Evolutionary conservation across 805 yeast species (phyloP).

Genomic region (Pichia cephalocereana): DNA sequence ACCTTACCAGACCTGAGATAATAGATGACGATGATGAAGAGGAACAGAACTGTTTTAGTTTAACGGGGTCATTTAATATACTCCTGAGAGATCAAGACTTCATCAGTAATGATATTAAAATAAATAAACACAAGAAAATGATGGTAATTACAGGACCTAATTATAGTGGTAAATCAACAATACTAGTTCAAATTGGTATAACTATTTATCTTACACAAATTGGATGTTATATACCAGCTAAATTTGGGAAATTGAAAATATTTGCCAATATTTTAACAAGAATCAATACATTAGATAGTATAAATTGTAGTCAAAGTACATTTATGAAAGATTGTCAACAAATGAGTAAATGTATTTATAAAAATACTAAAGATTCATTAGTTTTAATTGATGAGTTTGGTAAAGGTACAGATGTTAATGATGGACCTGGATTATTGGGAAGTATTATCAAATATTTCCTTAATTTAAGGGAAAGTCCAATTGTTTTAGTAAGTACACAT

Average conservation of each 20-base stretch:
- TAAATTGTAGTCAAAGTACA: slow-evolving; percentile 35
- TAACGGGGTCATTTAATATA: slow-evolving; percentile 38
- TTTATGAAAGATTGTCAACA: slow-evolving; percentile 41
- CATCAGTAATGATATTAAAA: slow-evolving; percentile 31
- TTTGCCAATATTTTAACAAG: slow-evolving; percentile 35
- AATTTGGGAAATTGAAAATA: slow-evolving; percentile 34
- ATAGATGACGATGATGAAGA: slow-evolving; percentile 13
- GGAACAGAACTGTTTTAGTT: slow-evolving; percentile 8
- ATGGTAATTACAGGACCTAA: slow-evolving; percentile 42
- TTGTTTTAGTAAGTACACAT: slow-evolving; percentile 32
- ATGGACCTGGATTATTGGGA: slow-evolving; percentile 38
- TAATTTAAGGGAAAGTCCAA: slow-evolving; percentile 12
- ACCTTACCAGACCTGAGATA: slow-evolving; percentile 28
- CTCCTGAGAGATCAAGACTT: slow-evolving; percentile 18
- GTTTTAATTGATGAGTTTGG: slow-evolving; percentile 47
- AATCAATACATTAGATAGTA: slow-evolving; percentile 32
- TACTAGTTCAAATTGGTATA: slow-evolving; percentile 38
- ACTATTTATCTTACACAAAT: slow-evolving; percentile 42
- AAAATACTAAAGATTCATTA: slow-evolving; percentile 34
- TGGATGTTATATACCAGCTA: slow-evolving; percentile 48
- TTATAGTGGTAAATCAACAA: slow-evolving; percentile 45
- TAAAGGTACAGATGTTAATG: slow-evolving; percentile 39
- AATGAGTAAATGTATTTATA: slow-evolving; percentile 23
- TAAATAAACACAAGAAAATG: slow-evolving; percentile 10
- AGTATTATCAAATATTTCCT: slow-evolving; percentile 26